phyloP scores from a whole-genome alignment of 768 basidiomycete genomes.

The Pisolithus albus region DNA sequence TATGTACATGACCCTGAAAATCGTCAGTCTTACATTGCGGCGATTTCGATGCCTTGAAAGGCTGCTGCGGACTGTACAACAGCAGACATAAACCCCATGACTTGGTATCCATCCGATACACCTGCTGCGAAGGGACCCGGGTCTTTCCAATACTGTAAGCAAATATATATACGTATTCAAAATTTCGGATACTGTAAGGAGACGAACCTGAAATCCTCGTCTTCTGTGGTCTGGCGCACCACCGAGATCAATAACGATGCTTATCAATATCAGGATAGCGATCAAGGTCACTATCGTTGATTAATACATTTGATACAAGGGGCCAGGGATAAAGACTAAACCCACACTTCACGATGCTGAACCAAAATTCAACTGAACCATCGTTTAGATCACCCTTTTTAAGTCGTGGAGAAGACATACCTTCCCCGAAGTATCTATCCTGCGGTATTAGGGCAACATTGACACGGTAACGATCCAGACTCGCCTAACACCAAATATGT shows the following conservation, averaged over 20 bases:
- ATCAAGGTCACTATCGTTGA: conserved; percentile 44
- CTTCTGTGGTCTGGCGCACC: conserved; percentile 46
- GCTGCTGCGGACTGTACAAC: conserved; percentile 50
- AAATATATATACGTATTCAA: not conserved
- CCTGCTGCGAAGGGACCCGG: conserved; percentile 40
- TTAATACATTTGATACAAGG: not conserved
- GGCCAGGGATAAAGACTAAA: not conserved
- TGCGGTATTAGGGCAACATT: not conserved
- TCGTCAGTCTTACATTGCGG: conserved; percentile 21
- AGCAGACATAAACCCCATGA: conserved; percentile 38
- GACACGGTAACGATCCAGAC: not conserved
- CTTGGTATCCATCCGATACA: conserved; percentile 1
- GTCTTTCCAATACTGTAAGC: conserved; percentile 36
- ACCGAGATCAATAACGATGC: conserved; percentile 71
- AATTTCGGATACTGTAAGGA: not conserved
- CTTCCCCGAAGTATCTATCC: conserved; percentile 57
- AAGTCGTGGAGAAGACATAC: conserved; percentile 23
- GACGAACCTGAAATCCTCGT: conserved; percentile 57
- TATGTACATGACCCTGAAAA: not conserved
- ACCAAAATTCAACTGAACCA: conserved; percentile 51
- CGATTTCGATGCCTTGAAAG: conserved; percentile 48
- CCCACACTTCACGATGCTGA: conserved; percentile 59
- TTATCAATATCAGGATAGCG: conserved; percentile 50
- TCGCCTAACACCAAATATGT: conserved; percentile 62
- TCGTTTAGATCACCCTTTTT: not conserved